Percentiles rank a stretch among this genome's conserved stretches.
Evolutionary conservation across 1,284 basidiomycete species (phyloP).

Genomic region (Inonotus hispidus): DNA sequence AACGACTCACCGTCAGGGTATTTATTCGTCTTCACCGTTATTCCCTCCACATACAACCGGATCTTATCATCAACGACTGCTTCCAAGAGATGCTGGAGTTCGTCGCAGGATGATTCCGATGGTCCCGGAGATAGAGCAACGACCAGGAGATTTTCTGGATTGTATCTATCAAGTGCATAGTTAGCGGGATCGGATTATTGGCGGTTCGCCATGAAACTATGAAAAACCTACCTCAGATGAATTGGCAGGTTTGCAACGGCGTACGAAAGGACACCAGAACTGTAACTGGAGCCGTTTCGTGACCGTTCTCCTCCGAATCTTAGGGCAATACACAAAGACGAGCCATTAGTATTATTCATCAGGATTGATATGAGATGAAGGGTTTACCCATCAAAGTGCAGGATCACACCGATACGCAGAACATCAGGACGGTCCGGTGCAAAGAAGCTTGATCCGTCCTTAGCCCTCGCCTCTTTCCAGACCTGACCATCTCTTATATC

Average conservation of each 20-base stretch:
- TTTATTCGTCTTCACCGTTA: background rate
- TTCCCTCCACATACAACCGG: constrained; percentile 3
- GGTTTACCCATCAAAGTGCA: constrained; percentile 17
- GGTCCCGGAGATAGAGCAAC: constrained; percentile 17
- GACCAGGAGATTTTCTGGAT: constrained; percentile 15
- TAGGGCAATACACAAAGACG: background rate
- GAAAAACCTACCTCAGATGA: constrained; percentile 5
- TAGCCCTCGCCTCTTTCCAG: constrained; percentile 14
- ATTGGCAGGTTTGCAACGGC: constrained; percentile 5
- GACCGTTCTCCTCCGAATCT: too few relatives aligned
- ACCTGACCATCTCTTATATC: constrained; percentile 15
- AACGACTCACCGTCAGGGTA: too few relatives aligned
- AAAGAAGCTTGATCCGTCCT: constrained; percentile 20
- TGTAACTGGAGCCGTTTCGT: constrained; percentile 6
- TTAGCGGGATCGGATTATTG: too few relatives aligned
- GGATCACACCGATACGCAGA: constrained; percentile 9
- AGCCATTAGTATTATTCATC: too few relatives aligned
- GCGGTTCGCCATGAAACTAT: too few relatives aligned
- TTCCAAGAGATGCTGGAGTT: constrained; percentile 14
- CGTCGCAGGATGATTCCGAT: constrained; percentile 9
- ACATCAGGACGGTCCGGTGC: background rate
- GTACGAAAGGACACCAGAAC: constrained; percentile 12
- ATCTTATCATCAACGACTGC: constrained; percentile 4
- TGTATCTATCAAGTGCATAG: constrained; percentile 15
- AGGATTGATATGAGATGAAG: background rate